phyloP scores from a whole-genome alignment of 2,329 filamentous ascomycete genomes.

The Pseudogymnoascus sp. region DNA sequence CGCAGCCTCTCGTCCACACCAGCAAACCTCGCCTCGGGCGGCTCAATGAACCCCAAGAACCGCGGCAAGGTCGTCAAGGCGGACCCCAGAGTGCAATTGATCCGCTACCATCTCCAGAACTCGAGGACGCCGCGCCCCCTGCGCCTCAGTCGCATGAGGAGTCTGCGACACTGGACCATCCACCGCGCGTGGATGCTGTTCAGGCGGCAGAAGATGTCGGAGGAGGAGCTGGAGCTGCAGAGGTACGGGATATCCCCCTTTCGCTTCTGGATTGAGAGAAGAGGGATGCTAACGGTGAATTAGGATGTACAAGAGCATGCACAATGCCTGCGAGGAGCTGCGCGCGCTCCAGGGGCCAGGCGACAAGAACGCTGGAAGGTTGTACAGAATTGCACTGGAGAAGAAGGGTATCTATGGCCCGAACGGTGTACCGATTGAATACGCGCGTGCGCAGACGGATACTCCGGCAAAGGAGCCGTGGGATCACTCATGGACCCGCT shows the following conservation, averaged over 20 bases:
- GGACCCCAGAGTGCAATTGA: conserved; percentile 39
- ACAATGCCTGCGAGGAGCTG: conserved; percentile 76
- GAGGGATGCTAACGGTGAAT: not conserved
- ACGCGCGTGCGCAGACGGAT: conserved; percentile 77
- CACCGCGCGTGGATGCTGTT: conserved; percentile 89
- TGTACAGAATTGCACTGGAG: conserved; percentile 83
- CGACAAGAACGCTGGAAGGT: conserved; percentile 53
- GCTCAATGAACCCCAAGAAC: conserved; percentile 11
- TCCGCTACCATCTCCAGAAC: conserved; percentile 64
- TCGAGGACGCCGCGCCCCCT: conserved; percentile 66
- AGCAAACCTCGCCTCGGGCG: conserved; percentile 11
- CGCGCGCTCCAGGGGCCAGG: conserved; percentile 51
- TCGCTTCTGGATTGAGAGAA: not conserved
- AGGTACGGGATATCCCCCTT: conserved; percentile 36
- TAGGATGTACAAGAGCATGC: conserved; percentile 70
- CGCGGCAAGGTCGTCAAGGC: conserved; percentile 13
- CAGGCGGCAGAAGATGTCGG: conserved; percentile 58
- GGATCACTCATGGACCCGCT: conserved; percentile 85
- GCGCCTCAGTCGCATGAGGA: conserved; percentile 77
- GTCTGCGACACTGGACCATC: conserved; percentile 96
- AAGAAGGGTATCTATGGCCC: conserved; percentile 76
- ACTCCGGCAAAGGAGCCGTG: conserved; percentile 71
- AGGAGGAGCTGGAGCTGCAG: conserved; percentile 63
- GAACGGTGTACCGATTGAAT: conserved; percentile 80
- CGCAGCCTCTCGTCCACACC: conserved; percentile 20